phyloP scores from a whole-genome alignment of 768 basidiomycete species.

The Butyriboletus loyo region DNA sequence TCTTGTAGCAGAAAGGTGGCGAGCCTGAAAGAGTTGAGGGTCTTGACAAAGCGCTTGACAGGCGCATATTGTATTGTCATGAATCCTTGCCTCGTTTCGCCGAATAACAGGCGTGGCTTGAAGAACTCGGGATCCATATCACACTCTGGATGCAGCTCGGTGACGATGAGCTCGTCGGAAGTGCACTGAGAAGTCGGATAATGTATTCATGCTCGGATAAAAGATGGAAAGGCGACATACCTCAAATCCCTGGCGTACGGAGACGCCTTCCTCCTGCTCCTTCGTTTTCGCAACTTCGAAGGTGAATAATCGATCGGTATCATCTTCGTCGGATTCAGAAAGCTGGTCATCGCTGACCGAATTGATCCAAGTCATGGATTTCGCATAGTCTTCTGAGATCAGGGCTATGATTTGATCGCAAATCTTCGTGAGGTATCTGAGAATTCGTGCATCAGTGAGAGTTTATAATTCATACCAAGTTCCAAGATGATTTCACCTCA shows the following conservation, averaged over 20 bases:
- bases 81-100: conserved; percentile 44
- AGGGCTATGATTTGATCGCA: conserved; percentile 51
- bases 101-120: conserved; percentile 34
- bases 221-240: conserved; percentile 24
- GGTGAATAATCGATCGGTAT: conserved; percentile 49
- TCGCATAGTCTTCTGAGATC: conserved; percentile 45
- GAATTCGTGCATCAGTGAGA: neutral
- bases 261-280: conserved; percentile 54
- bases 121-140: conserved; percentile 20
- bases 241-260: conserved; percentile 42
- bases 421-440: conserved; percentile 58
- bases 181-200: conserved; percentile 3
- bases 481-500: conserved; percentile 40
- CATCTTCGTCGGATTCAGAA: conserved; percentile 34
- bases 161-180: conserved; percentile 17
- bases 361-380: conserved; percentile 43
- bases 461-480: neutral
- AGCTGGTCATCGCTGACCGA: conserved; percentile 27
- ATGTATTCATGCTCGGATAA: neutral
- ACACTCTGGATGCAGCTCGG: conserved; percentile 20
- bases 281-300: conserved; percentile 56
- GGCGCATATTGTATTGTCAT: conserved; percentile 32
- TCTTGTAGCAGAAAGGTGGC: conserved; percentile 20
- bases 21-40: conserved; percentile 2
- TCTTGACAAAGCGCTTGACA: conserved; percentile 8